Evolutionary conservation across 306 rosid genomes (phyloP).

Genomic region (Gleditsia sinensis): DNA sequence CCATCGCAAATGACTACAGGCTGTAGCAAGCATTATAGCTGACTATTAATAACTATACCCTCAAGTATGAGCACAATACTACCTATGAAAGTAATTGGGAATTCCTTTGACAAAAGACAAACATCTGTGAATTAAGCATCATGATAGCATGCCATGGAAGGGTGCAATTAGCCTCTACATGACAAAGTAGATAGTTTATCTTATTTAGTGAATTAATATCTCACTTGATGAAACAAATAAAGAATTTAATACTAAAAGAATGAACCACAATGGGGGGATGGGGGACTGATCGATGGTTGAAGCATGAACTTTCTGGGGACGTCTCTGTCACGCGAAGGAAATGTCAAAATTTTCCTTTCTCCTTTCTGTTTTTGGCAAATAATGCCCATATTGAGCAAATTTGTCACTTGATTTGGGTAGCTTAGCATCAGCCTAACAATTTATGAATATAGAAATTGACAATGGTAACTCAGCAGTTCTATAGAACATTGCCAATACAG

Average conservation of each 20-base stretch:
- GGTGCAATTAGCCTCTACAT: neutral
- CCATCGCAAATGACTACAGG: neutral
- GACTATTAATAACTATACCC: neutral
- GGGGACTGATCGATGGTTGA: neutral
- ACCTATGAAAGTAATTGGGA: slow-evolving; percentile 17
- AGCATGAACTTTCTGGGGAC: neutral
- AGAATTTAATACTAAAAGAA: too few relatives aligned
- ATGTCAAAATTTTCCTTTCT: neutral
- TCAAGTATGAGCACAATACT: neutral
- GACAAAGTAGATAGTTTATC: neutral
- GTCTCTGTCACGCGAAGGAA: neutral
- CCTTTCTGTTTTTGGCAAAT: neutral
- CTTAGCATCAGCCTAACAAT: neutral
- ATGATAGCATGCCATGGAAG: neutral
- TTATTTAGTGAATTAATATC: neutral
- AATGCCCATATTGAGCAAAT: neutral
- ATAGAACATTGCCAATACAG: slow-evolving; percentile 8
- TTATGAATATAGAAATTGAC: slow-evolving; percentile 1
- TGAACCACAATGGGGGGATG: too few relatives aligned
- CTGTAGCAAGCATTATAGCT: neutral
- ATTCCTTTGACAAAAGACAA: neutral
- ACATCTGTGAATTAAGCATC: neutral
- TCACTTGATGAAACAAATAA: neutral
- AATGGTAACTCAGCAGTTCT: neutral
- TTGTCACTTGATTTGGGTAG: neutral